A percentile compares a stretch with the other conserved stretches of the same genome.
phyloP scores from a whole-genome alignment of 345 rosid species.

The Corchorus capsularis region DNA sequence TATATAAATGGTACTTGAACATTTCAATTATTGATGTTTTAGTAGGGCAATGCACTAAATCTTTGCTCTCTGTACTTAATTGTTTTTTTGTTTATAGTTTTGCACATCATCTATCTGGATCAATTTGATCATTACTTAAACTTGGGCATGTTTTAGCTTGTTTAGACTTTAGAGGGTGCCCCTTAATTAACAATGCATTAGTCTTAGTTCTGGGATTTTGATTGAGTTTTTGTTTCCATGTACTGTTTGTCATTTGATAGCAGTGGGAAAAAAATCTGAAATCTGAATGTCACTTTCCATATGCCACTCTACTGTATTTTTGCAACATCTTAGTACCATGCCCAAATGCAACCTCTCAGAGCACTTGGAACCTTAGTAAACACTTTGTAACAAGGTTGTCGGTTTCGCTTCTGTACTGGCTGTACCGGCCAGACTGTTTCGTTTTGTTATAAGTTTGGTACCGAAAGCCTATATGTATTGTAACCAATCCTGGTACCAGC shows the following conservation, averaged over 20 bases:
- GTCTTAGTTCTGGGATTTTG: not conserved
- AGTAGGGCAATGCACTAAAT: not conserved
- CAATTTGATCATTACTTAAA: not conserved
- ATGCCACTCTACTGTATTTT: not conserved
- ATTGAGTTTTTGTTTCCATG: not conserved
- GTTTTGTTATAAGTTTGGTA: too few species aligned
- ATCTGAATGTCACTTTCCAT: not conserved
- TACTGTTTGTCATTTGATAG: not conserved
- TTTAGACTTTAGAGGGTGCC: not conserved
- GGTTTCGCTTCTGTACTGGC: too few species aligned
- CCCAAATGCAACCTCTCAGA: not conserved
- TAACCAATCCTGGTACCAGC: too few species aligned
- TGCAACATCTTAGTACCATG: not conserved
- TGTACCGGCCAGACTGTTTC: too few species aligned
- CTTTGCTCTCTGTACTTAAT: not conserved
- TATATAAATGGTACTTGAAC: not conserved
- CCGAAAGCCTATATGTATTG: too few species aligned
- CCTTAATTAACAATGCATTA: not conserved
- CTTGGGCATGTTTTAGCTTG: not conserved
- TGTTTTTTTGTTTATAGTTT: not conserved
- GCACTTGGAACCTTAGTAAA: not conserved
- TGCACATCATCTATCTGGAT: not conserved
- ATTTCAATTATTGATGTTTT: not conserved
- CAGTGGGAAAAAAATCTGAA: not conserved
- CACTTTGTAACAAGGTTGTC: not conserved